Conservation (phyloP, 305 asterid genomes). For the Galium porrigens region DNA sequence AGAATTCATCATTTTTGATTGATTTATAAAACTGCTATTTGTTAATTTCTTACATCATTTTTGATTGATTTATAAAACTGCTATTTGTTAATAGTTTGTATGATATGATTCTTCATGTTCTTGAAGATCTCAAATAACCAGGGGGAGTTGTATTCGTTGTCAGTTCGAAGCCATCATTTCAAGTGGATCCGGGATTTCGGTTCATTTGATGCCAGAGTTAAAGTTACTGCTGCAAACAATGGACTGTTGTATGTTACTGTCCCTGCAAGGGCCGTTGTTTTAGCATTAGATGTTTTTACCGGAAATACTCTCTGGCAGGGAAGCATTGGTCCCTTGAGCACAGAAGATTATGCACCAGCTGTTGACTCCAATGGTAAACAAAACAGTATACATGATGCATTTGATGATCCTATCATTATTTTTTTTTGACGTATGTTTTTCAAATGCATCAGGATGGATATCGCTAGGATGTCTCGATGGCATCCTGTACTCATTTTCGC, state of each 20-base stretch:
- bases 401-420: not conserved
- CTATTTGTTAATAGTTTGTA: not conserved
- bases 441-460: conserved; percentile 62
- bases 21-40: not conserved
- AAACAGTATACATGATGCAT: not conserved
- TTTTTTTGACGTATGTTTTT: not conserved
- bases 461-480: conserved; percentile 83
- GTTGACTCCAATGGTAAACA: conserved; percentile 63
- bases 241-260: conserved; percentile 52
- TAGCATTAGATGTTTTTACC: conserved; percentile 57
- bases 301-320: conserved; percentile 67
- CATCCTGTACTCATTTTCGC: conserved; percentile 71
- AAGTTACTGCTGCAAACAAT: conserved; percentile 62
- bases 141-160: conserved; percentile 73
- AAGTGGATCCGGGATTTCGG: conserved; percentile 82
- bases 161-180: conserved; percentile 64
- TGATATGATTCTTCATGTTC: not conserved
- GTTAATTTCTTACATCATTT: not conserved
- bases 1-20: conserved; percentile 10
- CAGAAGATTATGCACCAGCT: conserved; percentile 54
- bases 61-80: not conserved
- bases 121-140: conserved; percentile 57
- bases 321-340: conserved; percentile 53
- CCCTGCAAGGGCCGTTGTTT: conserved; percentile 30
- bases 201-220: conserved; percentile 34